Evolutionary conservation across 108 stramenopile species (phyloP).

Genomic region (Cyclotella atomus): DNA sequence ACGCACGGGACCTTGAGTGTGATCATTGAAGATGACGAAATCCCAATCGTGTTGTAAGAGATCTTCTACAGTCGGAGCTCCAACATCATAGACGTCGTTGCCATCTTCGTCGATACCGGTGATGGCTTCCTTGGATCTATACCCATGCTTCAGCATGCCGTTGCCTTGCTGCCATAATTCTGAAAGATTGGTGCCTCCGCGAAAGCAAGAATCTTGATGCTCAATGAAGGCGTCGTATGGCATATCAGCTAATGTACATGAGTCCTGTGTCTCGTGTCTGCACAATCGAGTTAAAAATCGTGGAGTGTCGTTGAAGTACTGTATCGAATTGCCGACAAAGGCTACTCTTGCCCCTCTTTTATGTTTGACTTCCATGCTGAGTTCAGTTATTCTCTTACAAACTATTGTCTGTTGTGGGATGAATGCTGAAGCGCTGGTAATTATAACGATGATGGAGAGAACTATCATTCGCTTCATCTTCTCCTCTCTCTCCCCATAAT

Average conservation of each 20-base stretch:
- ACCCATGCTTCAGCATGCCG: constrained; percentile 64
- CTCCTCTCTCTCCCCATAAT: too few species aligned
- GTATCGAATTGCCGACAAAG: constrained; percentile 76
- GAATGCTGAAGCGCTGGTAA: background rate
- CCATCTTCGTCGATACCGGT: constrained; percentile 2
- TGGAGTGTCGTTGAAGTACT: constrained; percentile 79
- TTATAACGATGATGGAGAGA: background rate
- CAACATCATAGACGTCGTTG: constrained; percentile 63
- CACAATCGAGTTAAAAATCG: constrained; percentile 62
- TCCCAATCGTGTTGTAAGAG: constrained; percentile 58
- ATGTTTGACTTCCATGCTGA: background rate
- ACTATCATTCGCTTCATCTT: background rate
- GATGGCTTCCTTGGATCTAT: constrained; percentile 46
- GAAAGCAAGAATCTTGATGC: constrained; percentile 67
- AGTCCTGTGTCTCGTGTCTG: background rate
- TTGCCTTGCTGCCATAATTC: constrained; percentile 64
- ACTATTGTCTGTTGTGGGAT: background rate
- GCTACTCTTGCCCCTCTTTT: constrained; percentile 49
- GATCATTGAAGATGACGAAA: constrained; percentile 79
- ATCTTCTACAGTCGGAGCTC: constrained; percentile 60
- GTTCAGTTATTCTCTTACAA: too few species aligned
- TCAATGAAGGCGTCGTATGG: constrained; percentile 19
- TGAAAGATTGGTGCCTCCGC: constrained; percentile 60
- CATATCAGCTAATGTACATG: background rate
- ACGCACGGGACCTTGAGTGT: constrained; percentile 74